Evolutionary conservation across 805 yeast species (phyloP), one percentile per base, ranked within the genome.

Genomic region (Jamesozyma piceae): DNA sequence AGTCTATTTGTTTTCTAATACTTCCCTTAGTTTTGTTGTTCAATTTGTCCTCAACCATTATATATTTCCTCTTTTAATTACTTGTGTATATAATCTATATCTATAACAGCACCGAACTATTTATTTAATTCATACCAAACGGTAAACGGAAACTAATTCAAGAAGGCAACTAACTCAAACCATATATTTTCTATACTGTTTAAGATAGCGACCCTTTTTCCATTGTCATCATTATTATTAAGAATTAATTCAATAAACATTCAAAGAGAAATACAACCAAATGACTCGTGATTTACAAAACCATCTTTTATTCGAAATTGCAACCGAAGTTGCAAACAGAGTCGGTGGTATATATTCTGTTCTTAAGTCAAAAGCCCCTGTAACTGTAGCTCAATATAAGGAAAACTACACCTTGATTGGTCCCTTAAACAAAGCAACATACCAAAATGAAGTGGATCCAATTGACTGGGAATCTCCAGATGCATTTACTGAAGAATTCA

Each of bases 291-390:
- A 87, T 69, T 80, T 90, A 48, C 77, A 82, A 55, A 82, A 85
- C 63, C 96, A 87, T 60, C 70, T 89, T 42, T 73, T 92, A 39
- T 88, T 90, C 58, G 98, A 90, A 68, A 82, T 87, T 37, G 95
- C 97, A 48, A 90, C 98, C 2, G 98, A 90, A 63, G 97, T 90
- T 40, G 97, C 97, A 55, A 89, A 92, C 70, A 74, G 94, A 55
- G 97, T 90, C 19, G 98, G 98, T 39, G 98, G 98, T 31, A 90
- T 90, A 62, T 90, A 90, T 68, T 89, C 97, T 6, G 98, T 90
- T 41, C 74, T 90, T 58, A 92, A 92, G 63, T 86, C 96, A 9
- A 90, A 90, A 66, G 97, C 97, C 9, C 97, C 97, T 5, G 88
- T 89, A 46, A 90, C 98, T 9, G 90, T 84, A 40, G 89, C 94